A percentile compares a stretch with the other conserved stretches of the same genome.
These are phyloP conservation scores for Collybia sordida DNA, from an alignment of 768 basidiomycete genomes.

Conservation along the genomic window DNA sequence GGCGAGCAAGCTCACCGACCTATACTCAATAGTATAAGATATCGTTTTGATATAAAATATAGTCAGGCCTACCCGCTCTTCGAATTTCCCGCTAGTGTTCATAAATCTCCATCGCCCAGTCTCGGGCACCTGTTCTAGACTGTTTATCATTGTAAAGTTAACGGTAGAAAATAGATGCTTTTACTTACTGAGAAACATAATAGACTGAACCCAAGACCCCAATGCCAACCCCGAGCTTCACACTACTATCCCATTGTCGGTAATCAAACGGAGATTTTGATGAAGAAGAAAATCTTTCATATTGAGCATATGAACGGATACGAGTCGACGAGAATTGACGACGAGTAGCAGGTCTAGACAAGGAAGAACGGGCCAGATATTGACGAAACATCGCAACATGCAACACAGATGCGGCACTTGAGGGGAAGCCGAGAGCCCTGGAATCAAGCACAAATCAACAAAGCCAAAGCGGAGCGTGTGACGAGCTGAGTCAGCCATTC, in stretches of 20 bases:
- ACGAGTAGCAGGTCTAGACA: background rate
- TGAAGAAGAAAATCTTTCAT: background rate
- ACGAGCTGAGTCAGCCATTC: too few relatives aligned
- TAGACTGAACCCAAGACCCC: slow-evolving; percentile 20
- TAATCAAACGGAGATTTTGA: background rate
- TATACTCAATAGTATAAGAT: slow-evolving; percentile 16
- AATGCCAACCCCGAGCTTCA: slow-evolving; percentile 2
- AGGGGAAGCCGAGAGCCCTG: too few relatives aligned
- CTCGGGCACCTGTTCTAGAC: slow-evolving; percentile 82
- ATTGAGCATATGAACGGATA: background rate
- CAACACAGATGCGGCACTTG: too few relatives aligned
- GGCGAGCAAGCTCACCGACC: slow-evolving; percentile 40
- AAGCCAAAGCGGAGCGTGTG: too few relatives aligned
- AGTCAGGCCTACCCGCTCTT: slow-evolving; percentile 46
- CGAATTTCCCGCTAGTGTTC: slow-evolving; percentile 60
- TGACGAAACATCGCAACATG: background rate
- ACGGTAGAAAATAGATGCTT: background rate
- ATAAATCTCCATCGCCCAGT: slow-evolving; percentile 91
- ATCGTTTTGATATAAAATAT: background rate
- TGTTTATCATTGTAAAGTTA: slow-evolving; percentile 22
- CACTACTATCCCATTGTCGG: background rate
- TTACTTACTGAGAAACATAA: slow-evolving; percentile 32
- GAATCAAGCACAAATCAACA: too few relatives aligned
- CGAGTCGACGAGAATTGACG: background rate
- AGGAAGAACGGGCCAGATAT: background rate